Evolutionary conservation across 495 filamentous ascomycete species (phyloP).

Genomic region (Jackrogersella multiformis): DNA sequence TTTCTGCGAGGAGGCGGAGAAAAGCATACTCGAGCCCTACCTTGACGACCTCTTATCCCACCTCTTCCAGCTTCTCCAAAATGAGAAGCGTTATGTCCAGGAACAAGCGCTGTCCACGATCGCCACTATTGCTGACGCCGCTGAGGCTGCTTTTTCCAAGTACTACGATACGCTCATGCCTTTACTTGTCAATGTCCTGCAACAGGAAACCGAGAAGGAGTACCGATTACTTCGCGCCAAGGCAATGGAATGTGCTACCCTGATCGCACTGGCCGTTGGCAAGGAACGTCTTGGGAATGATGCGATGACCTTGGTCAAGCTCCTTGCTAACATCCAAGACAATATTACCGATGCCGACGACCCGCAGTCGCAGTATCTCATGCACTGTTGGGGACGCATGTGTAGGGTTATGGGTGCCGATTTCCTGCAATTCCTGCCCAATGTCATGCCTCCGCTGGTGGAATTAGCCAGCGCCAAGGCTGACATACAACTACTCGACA

Average conservation of each 20-base stretch:
- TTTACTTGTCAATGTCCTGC: conserved; percentile 85
- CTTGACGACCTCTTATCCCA: conserved; percentile 85
- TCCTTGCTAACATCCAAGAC: conserved; percentile 86
- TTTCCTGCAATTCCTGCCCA: conserved; percentile 90
- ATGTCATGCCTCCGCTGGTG: conserved; percentile 93
- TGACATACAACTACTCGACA: conserved; percentile 95
- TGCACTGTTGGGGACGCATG: conserved; percentile 99
- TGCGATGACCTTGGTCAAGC: conserved; percentile 83
- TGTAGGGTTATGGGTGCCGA: conserved; percentile 89
- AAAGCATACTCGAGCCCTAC: conserved; percentile 90
- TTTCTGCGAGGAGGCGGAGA: conserved; percentile 99
- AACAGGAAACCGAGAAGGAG: conserved; percentile 90
- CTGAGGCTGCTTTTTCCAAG: conserved; percentile 92
- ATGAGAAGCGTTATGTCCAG: conserved; percentile 93
- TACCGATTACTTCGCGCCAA: conserved; percentile 91
- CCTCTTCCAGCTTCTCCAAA: conserved; percentile 84
- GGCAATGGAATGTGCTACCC: conserved; percentile 98
- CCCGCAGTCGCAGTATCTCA: conserved; percentile 94
- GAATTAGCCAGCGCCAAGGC: conserved; percentile 94
- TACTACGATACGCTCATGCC: conserved; percentile 98
- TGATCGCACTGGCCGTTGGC: conserved; percentile 95
- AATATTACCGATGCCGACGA: conserved; percentile 92
- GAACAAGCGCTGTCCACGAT: conserved; percentile 98
- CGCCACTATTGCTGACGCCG: conserved; percentile 97
- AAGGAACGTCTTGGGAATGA: conserved; percentile 90